Conservation (phyloP, 2,329 filamentous ascomycete species). For the Plectosphaerella cucumerina region DNA sequence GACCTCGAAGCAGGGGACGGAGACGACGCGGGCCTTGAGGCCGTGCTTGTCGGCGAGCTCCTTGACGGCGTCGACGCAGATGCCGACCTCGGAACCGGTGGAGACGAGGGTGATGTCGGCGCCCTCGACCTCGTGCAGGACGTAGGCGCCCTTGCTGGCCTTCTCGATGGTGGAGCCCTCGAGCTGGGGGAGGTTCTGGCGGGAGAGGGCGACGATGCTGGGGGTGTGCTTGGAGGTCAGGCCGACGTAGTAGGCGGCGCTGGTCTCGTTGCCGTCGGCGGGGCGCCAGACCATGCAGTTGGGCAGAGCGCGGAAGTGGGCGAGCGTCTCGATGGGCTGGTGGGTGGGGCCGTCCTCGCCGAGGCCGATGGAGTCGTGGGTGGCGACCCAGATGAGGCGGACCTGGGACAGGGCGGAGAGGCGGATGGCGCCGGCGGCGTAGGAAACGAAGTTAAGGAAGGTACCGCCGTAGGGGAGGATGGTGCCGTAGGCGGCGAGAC, state of each 20-base stretch:
- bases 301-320: conserved; percentile 96
- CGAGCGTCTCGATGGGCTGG: conserved; percentile 97
- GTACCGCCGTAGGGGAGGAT: conserved; percentile 92
- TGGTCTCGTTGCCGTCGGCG: conserved; percentile 97
- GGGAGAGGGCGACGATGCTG: conserved; percentile 88
- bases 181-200: conserved; percentile 97
- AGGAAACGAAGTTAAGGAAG: conserved; percentile 99
- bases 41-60: conserved; percentile 84
- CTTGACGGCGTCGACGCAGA: conserved; percentile 91
- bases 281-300: conserved; percentile 99
- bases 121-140: conserved; percentile 76
- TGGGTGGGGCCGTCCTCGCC: conserved; percentile 98
- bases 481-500: conserved; percentile 91
- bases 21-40: conserved; percentile 87
- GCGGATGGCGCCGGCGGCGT: conserved; percentile 91
- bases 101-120: conserved; percentile 87
- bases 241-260: conserved; percentile 93
- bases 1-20: conserved; percentile 93
- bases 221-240: conserved; percentile 87
- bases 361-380: conserved; percentile 98
- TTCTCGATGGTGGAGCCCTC: conserved; percentile 40
- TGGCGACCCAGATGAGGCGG: conserved; percentile 92
- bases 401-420: conserved; percentile 88
- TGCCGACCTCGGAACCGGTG: conserved; percentile 92
- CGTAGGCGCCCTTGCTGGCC: conserved; percentile 53